These are phyloP conservation scores for Lentinula detonsa DNA, from an alignment of 768 basidiomycete species.

Conservation along the genomic window DNA sequence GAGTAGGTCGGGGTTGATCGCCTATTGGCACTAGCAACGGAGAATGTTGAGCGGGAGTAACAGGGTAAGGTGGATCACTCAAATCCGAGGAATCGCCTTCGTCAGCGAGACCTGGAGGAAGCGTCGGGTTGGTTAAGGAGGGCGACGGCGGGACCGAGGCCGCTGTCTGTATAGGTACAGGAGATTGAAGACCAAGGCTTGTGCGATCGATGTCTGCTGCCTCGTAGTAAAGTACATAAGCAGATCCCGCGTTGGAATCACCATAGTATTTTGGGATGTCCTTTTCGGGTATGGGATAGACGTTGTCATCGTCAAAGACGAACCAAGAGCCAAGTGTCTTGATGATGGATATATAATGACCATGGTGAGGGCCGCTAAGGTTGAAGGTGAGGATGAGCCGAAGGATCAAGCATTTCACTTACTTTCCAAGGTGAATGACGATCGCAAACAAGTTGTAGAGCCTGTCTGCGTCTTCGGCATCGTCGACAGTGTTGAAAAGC, in stretches of 20 bases:
- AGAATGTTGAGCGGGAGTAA: slow-evolving; percentile 12
- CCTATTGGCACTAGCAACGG: slow-evolving; percentile 9
- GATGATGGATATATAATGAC: slow-evolving; percentile 95
- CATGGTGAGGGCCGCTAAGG: slow-evolving; percentile 91
- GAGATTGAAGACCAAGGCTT: slow-evolving; percentile 58
- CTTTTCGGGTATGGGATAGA: slow-evolving; percentile 78
- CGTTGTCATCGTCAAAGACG: slow-evolving; percentile 93
- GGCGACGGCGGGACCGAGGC: slow-evolving; percentile 5
- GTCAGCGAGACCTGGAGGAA: slow-evolving; percentile 11
- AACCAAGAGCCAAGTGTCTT: slow-evolving; percentile 80
- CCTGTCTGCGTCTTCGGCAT: slow-evolving; percentile 84
- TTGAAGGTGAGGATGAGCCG: slow-evolving; percentile 11
- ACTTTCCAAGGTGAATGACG: slow-evolving; percentile 99
- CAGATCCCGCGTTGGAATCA: slow-evolving; percentile 80
- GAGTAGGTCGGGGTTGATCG: slow-evolving; percentile 8
- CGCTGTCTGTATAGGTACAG: slow-evolving; percentile 15
- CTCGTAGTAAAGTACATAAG: slow-evolving; percentile 97
- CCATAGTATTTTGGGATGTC: slow-evolving; percentile 96
- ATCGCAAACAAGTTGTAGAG: slow-evolving; percentile 94
- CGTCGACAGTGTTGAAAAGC: slow-evolving; percentile 95
- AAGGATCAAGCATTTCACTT: slow-evolving; percentile 28
- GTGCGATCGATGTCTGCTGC: slow-evolving; percentile 78
- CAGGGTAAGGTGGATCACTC: slow-evolving; percentile 13
- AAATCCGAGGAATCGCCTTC: slow-evolving; percentile 16
- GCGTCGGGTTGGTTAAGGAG: slow-evolving; percentile 11